These are phyloP conservation scores for Cicer pinnatifidum DNA, from an alignment of 306 rosid species.

Conservation along the genomic window DNA sequence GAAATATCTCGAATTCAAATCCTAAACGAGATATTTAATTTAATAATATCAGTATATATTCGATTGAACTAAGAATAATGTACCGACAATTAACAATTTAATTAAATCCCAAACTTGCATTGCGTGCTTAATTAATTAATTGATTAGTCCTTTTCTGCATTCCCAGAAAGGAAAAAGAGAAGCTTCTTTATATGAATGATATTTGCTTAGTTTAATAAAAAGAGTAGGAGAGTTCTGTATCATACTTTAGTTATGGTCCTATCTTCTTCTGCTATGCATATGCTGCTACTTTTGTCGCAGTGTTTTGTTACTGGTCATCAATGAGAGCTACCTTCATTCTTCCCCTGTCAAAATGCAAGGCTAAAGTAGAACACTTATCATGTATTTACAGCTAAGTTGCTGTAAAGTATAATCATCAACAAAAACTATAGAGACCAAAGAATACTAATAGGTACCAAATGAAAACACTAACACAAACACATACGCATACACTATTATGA, in stretches of 20 bases:
- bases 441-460: slow-evolving; percentile 15
- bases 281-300: slow-evolving; percentile 32
- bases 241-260: slow-evolving; percentile 46
- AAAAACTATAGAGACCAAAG: background rate
- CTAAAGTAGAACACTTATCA: slow-evolving; percentile 46
- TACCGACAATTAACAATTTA: no score
- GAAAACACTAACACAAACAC: no score
- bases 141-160: slow-evolving; percentile 43
- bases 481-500: no score
- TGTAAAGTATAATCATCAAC: slow-evolving; percentile 27
- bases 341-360: slow-evolving; percentile 58
- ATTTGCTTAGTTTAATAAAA: slow-evolving; percentile 10
- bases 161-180: slow-evolving; percentile 4
- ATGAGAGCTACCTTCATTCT: slow-evolving; percentile 66
- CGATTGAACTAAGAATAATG: no score
- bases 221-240: background rate
- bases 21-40: accelerated
- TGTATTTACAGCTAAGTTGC: slow-evolving; percentile 54
- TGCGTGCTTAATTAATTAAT: slow-evolving; percentile 3
- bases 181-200: slow-evolving; percentile 23
- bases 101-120: slow-evolving; percentile 38
- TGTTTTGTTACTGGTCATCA: slow-evolving; percentile 57
- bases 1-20: no score
- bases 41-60: no score
- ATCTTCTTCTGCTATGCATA: slow-evolving; percentile 30